Conservation (phyloP, 345 rosid genomes). For the Pistacia atlantica region DNA sequence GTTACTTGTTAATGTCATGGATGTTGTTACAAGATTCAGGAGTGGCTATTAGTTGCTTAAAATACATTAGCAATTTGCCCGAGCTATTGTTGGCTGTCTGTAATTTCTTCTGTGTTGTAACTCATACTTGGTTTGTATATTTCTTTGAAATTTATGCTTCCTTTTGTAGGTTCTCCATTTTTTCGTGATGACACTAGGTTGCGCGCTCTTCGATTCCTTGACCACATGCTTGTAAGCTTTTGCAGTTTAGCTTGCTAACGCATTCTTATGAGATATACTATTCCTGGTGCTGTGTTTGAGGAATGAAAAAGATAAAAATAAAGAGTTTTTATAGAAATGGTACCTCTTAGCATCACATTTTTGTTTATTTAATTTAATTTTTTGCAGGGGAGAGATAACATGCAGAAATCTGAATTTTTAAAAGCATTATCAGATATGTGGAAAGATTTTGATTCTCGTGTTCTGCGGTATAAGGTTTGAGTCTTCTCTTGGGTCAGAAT, state of each 20-base stretch:
- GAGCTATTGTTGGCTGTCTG: not conserved
- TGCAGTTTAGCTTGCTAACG: conserved; percentile 20
- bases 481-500: conserved; percentile 18
- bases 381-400: conserved; percentile 89
- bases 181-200: conserved; percentile 90
- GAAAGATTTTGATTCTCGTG: conserved; percentile 98
- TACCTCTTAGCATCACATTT: conserved; percentile 12
- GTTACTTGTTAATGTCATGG: not conserved
- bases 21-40: not conserved
- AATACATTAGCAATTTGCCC: not conserved
- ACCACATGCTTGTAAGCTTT: conserved; percentile 90
- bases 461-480: conserved; percentile 91
- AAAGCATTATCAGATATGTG: conserved; percentile 99
- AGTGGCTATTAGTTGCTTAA: not conserved
- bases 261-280: conserved; percentile 15
- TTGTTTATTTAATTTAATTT: not conserved
- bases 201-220: conserved; percentile 99
- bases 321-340: conserved; percentile 1
- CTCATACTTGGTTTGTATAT: conserved; percentile 5
- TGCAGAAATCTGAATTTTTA: conserved; percentile 98
- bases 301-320: not conserved
- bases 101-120: not conserved
- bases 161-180: conserved; percentile 74
- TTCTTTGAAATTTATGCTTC: conserved; percentile 16
- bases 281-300: conserved; percentile 16